Evolutionary conservation across 176 grass and related monocot genomes (phyloP), one percentile per base, ranked within the genome.

Genomic region (Luzula sylvatica): DNA sequence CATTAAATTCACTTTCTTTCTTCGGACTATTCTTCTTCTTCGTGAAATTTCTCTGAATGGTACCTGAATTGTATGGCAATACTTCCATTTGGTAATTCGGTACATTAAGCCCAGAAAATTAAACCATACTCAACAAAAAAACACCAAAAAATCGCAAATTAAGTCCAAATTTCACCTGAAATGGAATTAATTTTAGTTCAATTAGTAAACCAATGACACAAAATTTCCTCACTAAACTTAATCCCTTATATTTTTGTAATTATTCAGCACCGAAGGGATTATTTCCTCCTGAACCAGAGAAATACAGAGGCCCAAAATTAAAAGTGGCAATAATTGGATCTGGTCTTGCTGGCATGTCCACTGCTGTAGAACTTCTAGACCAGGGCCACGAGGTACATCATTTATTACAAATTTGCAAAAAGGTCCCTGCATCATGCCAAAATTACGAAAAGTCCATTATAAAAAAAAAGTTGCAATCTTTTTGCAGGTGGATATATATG

Each of bases 261-360:
- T 44, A n/a, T 67, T 22, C 77, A 96, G 90, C 90, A 55, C 84
- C 90, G 42, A 96, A 86, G 49, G 90, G 81, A 5, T 68, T 89
- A 40, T 96, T 86, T 69, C 90, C 84, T 5, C 84, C 81, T 6
- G 90, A 96, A 48, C 84, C 90, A 2, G 81, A 79, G 51, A 70
- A 75, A 8, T 89, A 86, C 53, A 88, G 66, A 46, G 90, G 84
- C 1, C 90, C 84, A 5, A 96, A 89, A 67, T 83, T 96, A 46
- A 96, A 86, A 79, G 84, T 96, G 23, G 90, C 77, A 42, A 96
- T 96, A 63, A 88, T 96, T 56, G 84, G 84, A 26, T 8, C 77
- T 2, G 84, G 84, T 27, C 90, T 96, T 5, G 90, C 90, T 3
- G 90, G 90, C 39, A 89, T 96, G 90, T 96, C 90, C 53, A 86